These are phyloP conservation scores for Lactarius deliciosus DNA, from an alignment of 768 basidiomycete species.

Conservation along the genomic window DNA sequence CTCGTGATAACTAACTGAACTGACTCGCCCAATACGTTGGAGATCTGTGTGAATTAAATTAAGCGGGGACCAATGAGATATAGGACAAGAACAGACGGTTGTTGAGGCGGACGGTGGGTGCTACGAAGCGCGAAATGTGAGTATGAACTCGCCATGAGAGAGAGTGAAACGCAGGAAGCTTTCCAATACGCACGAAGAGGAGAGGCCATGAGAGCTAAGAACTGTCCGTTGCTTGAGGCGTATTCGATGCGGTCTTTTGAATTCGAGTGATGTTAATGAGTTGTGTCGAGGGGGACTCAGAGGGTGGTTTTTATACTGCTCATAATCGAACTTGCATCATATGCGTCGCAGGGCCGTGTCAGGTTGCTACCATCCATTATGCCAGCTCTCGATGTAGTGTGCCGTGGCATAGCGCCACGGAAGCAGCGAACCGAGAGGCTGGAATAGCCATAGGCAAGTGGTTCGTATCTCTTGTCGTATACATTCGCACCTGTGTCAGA, in stretches of 20 bases:
- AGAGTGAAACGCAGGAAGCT: background rate
- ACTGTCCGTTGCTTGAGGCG: background rate
- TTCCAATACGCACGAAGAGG: slow-evolving; percentile 10
- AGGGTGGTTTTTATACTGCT: slow-evolving; percentile 14
- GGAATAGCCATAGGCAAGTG: background rate
- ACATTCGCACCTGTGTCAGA: background rate
- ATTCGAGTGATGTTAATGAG: background rate
- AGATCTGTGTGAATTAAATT: slow-evolving; percentile 15
- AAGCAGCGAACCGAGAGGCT: background rate
- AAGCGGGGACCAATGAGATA: background rate
- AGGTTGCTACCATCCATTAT: background rate
- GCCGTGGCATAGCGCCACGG: background rate
- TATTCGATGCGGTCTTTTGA: background rate
- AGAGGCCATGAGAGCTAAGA: slow-evolving; percentile 4
- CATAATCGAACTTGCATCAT: background rate
- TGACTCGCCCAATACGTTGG: slow-evolving; percentile 10
- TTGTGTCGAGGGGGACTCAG: background rate
- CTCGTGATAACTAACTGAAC: slow-evolving; percentile 14
- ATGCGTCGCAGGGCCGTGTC: background rate
- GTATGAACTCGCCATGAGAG: background rate
- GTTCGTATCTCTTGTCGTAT: too few species aligned
- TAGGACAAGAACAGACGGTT: slow-evolving; percentile 18
- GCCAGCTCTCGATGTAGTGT: too few species aligned
- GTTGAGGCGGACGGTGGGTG: slow-evolving; percentile 27
- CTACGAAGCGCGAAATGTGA: slow-evolving; percentile 7